A percentile compares a stretch with the other conserved stretches of the same genome.
Conservation (phyloP, 352 stramenopile species). For the Globisporangium ultimum region DNA sequence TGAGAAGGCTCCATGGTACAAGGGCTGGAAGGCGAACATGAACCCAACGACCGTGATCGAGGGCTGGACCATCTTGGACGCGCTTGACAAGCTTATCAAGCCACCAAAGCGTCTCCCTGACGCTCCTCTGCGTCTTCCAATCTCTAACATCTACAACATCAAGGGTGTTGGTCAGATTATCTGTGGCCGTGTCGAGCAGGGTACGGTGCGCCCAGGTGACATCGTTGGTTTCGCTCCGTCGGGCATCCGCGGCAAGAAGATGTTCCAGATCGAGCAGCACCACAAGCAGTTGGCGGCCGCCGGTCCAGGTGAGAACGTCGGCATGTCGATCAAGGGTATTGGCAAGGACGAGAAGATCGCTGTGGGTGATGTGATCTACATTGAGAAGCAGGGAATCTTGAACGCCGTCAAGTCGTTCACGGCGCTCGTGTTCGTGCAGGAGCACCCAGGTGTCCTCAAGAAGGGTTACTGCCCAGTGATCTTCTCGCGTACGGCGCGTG, state of each 20-base stretch:
- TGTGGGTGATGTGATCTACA: constrained; percentile 44
- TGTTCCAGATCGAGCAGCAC: constrained; percentile 83
- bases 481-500: constrained; percentile 81
- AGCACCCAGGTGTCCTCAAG: constrained; percentile 79
- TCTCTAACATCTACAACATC: constrained; percentile 86
- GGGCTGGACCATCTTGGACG: constrained; percentile 57
- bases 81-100: constrained; percentile 70
- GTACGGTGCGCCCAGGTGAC: constrained; percentile 58
- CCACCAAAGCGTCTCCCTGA: constrained; percentile 59
- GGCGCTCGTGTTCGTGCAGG: constrained; percentile 70
- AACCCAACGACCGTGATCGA: constrained; percentile 26
- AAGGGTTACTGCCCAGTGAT: constrained; percentile 67
- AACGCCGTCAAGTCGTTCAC: constrained; percentile 66
- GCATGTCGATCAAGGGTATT: constrained; percentile 82
- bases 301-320: constrained; percentile 71
- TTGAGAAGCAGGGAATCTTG: constrained; percentile 41
- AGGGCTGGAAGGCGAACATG: constrained; percentile 72
- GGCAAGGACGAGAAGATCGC: constrained; percentile 69
- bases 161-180: constrained; percentile 82
- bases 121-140: constrained; percentile 55
- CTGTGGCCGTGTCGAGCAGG: constrained; percentile 66
- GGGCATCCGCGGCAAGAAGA: constrained; percentile 56
- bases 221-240: constrained; percentile 63
- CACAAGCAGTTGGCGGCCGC: constrained; percentile 64
- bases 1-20: constrained; percentile 72